Evolutionary conservation across 192 early-diverging fungal genomes (phyloP), one percentile per base, ranked within the genome.

Genomic region (Ambispora gerdemannii): DNA sequence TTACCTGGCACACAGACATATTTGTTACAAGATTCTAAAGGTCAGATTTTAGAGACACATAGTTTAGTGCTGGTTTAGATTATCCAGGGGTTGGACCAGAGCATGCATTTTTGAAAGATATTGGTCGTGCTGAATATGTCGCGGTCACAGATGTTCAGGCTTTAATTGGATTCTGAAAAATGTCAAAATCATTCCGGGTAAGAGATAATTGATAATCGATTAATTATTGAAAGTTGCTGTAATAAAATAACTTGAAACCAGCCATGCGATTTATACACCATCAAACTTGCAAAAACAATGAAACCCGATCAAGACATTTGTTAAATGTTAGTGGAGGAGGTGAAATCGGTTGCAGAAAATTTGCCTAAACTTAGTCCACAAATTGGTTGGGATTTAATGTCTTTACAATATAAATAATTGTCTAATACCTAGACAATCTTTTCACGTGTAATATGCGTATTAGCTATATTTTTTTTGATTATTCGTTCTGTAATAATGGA

Each of bases 61-160:
- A 93, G 90, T 56, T 99, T 68, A 90, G 90, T 68, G 93, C 95
- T 50, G 97, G 95, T n/a, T 82, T 99, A 50, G 94, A 97, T 81
- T 99, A 99, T 79, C 94, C 97, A 15, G 97, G 95, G 61, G 95
- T 99, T 52, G 97, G 95, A 27, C 97, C 97, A 28, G 95, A 99
- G 75, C 95, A 96, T 76, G 86, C 95, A 27, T 95, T 83, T 82
- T 86, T 99, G 72, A 91, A 93, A 79, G 90, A 92, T 71, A 85
- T 83, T 36, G 88, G 89, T 27, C 87, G 97, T 52, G 97, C 89
- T 58, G 86, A 94, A 69, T 98, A 93, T 72, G 71, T 81, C 38
- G 79, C 86, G 6, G 93, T 91, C 65, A 89, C 88, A 4, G 95
- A 98, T 70, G 84, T 81, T 4, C 86, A 97, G 72, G 89, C 92